Percentiles rank a stretch among this genome's conserved stretches.
Evolutionary conservation across 495 filamentous ascomycete genomes (phyloP).

Genomic region (Hypoxylon perforatum): DNA sequence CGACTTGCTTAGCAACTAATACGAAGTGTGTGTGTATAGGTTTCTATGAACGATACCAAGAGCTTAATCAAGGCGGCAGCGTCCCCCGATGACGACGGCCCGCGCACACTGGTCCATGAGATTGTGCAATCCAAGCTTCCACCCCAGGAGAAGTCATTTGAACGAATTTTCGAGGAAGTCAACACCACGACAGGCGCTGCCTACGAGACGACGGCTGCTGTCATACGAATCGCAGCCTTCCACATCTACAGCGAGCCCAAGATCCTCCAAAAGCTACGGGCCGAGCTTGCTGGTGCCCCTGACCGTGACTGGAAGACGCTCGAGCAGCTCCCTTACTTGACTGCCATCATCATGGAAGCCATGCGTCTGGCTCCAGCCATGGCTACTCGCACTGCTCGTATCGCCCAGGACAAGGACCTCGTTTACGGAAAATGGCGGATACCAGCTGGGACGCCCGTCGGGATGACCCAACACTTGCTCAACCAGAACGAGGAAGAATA

Average conservation of each 20-base stretch:
- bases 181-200: slow-evolving; percentile 42
- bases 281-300: slow-evolving; percentile 33
- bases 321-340: slow-evolving; percentile 52
- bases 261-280: slow-evolving; percentile 39
- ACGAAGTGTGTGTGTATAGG: slow-evolving; percentile 12
- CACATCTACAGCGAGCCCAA: slow-evolving; percentile 39
- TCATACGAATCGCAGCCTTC: slow-evolving; percentile 38
- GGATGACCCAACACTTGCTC: slow-evolving; percentile 48
- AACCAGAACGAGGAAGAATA: slow-evolving; percentile 41
- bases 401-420: slow-evolving; percentile 49
- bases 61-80: slow-evolving; percentile 24
- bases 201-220: slow-evolving; percentile 46
- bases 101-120: slow-evolving; percentile 41
- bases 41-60: slow-evolving; percentile 25
- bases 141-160: slow-evolving; percentile 40
- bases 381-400: slow-evolving; percentile 50
- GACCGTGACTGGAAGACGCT: slow-evolving; percentile 24
- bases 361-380: slow-evolving; percentile 48
- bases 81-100: slow-evolving; percentile 30
- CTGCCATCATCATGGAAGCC: slow-evolving; percentile 50
- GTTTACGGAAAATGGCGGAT: slow-evolving; percentile 58
- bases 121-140: slow-evolving; percentile 49
- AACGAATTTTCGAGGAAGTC: slow-evolving; percentile 43
- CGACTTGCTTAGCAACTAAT: slow-evolving; percentile 1
- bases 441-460: slow-evolving; percentile 52